Base-by-base conservation (phyloP, 352 stramenopile species). In the Phytophthora ramorum region DNA sequence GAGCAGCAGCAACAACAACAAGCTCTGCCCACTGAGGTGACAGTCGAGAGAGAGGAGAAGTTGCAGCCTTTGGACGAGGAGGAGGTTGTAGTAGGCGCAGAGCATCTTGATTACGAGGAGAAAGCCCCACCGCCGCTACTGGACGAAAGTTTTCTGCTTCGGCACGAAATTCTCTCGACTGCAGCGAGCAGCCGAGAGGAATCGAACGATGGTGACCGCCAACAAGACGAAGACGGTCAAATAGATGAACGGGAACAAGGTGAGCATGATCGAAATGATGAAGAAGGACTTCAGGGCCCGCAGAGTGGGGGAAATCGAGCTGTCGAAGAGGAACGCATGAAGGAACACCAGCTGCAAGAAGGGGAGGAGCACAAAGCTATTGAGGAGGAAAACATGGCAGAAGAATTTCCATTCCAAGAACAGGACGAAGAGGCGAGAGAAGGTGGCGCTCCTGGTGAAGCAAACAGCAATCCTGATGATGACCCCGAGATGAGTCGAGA, bases 91-190 rank as follows among this genome's bases (percentile, higher is more conserved):
- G 4, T 17, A 24, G 4, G 24, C 10, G 19, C 16, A 22, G 22
- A 66, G 41, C 17, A 55, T 4, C 7, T 24, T 30, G 49, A 67
- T 2, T 61, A 55, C 22, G 59, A 67, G 34, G 59, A 67, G 6
- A 67, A 61, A 17, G 12, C 54, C 12, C 14, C 9, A 49, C 20
- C 44, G 20, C 38, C 30, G 13, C 28, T 32, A 34, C 19, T 34
- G 19, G 37, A 52, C 22, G 14, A 40, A 50, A 50, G 13, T 7
- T n/a, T 53, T 3, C 13, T 54, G 24, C 32, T 59, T 52, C 58
- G 8, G 7, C 57, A 9, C 9, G 28, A 58, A 37, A 17, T 58
- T 24, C 38, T 52, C 24, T 65, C 57, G 12, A 38, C 43, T 14
- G 30, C 28, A 50, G 13, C 46, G 35, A 51, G 28, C 19, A 47